These are phyloP conservation scores for Calocera viscosa DNA, from an alignment of 768 basidiomycete species.

Conservation along the genomic window DNA sequence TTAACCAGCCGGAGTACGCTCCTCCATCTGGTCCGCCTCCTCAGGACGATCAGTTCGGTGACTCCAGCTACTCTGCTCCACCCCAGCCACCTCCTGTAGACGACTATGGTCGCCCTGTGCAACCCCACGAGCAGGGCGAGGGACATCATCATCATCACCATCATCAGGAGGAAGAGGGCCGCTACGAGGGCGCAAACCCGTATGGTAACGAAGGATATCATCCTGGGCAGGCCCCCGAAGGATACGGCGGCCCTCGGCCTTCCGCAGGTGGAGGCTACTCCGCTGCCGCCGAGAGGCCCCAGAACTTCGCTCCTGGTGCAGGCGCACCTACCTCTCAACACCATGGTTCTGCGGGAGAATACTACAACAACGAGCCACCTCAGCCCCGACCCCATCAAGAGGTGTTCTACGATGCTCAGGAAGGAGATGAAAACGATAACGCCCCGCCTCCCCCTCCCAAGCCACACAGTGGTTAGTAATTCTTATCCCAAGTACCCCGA, in stretches of 20 bases:
- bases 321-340: not conserved
- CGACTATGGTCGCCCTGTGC: not conserved
- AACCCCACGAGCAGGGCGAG: not conserved
- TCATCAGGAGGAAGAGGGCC: not conserved
- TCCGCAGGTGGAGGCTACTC: not conserved
- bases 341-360: not conserved
- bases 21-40: not conserved
- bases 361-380: not conserved
- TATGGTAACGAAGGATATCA: not conserved
- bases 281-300: not conserved
- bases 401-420: not conserved
- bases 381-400: not conserved
- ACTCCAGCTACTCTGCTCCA: not conserved
- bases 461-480: not conserved
- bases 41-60: not conserved
- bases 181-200: not conserved
- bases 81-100: not conserved
- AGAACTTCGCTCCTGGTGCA: not conserved
- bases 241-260: not conserved
- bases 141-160: not conserved
- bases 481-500: not conserved
- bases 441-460: not conserved
- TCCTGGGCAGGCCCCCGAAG: not conserved
- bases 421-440: not conserved
- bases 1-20: not conserved